phyloP scores from a whole-genome alignment of 1,284 basidiomycete species.

The Ustilago bromivora region DNA sequence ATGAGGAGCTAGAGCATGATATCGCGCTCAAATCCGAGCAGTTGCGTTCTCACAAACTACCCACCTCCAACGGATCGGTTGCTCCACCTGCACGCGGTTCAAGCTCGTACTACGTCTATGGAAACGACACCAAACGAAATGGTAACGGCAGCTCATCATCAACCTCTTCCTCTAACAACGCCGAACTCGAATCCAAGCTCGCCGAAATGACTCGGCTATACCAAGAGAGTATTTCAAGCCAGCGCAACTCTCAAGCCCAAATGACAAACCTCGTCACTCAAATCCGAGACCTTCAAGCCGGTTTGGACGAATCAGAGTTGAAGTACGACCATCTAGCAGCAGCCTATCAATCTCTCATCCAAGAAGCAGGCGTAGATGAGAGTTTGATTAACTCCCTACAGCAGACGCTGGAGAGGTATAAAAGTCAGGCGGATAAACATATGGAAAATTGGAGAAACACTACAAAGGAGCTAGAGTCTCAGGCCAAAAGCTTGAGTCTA shows the following conservation, averaged over 20 bases:
- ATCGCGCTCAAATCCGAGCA: conserved; percentile 63
- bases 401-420: conserved; percentile 49
- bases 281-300: conserved; percentile 81
- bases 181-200: conserved; percentile 78
- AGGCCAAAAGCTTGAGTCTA: conserved; percentile 24
- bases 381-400: conserved; percentile 46
- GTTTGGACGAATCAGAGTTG: conserved; percentile 83
- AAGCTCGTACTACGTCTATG: conserved; percentile 53
- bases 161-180: background rate
- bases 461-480: conserved; percentile 48
- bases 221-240: conserved; percentile 79
- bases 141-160: conserved; percentile 7
- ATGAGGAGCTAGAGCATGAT: conserved; percentile 66
- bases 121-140: conserved; percentile 22
- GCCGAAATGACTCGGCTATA: conserved; percentile 76
- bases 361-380: conserved; percentile 56
- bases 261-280: conserved; percentile 85
- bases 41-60: conserved; percentile 52
- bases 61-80: background rate
- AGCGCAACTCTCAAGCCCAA: conserved; percentile 83
- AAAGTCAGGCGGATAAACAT: conserved; percentile 56
- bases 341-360: conserved; percentile 43
- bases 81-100: conserved; percentile 16
- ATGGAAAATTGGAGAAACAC: conserved; percentile 54
- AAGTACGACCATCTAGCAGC: conserved; percentile 52